phyloP scores from a whole-genome alignment of 768 basidiomycete species.

The Boletus insuetus region DNA sequence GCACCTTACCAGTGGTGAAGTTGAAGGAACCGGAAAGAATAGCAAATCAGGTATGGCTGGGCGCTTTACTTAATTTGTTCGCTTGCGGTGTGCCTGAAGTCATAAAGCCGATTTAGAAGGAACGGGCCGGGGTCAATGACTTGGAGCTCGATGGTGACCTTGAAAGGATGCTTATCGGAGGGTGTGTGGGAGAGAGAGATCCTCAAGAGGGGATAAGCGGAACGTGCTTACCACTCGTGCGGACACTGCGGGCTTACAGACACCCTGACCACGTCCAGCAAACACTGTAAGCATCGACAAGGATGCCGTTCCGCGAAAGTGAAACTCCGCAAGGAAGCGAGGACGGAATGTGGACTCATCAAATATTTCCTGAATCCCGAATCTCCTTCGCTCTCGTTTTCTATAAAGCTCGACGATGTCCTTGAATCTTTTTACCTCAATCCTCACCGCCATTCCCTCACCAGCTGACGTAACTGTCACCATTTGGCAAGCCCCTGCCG shows the following conservation, averaged over 20 bases:
- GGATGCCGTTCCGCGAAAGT: neutral
- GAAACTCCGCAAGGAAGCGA: slow-evolving; percentile 16
- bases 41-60: neutral
- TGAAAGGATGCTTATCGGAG: neutral
- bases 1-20: too few species aligned
- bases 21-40: too few species aligned
- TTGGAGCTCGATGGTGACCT: neutral
- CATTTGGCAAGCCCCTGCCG: slow-evolving; percentile 6
- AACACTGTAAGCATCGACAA: neutral
- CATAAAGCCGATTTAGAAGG: neutral
- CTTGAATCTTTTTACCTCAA: too few species aligned
- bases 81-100: neutral
- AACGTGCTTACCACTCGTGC: neutral
- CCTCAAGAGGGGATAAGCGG: neutral
- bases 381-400: neutral
- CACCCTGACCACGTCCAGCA: neutral
- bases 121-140: neutral
- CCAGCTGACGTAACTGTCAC: slow-evolving; percentile 20
- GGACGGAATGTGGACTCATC: slow-evolving; percentile 11
- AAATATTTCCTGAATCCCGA: neutral
- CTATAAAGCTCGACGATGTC: slow-evolving; percentile 4
- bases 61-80: neutral
- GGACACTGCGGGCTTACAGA: neutral
- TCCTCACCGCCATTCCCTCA: neutral
- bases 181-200: neutral